Evolutionary conservation across 75 land plant species (phyloP), one percentile per base, ranked within the genome.

Genomic region (Cryptomeria japonica): DNA sequence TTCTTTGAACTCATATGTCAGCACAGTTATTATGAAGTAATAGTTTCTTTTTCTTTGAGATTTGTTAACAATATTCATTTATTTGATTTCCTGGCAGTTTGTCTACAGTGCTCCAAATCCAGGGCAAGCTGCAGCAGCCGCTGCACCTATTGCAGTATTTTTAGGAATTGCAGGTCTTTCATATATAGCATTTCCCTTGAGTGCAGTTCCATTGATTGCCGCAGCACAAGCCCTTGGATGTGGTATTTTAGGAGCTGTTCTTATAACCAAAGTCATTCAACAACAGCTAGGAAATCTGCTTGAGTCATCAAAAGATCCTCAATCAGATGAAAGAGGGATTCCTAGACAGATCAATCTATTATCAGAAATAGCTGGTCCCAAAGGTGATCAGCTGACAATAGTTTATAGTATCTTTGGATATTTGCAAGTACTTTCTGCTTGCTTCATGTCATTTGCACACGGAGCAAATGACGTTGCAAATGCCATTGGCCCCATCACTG

Each of bases 371-470:
- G 96, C 93, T n/a, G 99, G 99, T 7, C 99, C 99, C 0, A 97
- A 85, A 32, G 99, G 99, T 8, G 93, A 96, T 28, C 94, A 98
- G 88, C 86, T 98, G 53, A 92, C 94, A 88, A 94, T 98, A 64
- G 97, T 97, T 5, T 97, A 98, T 88, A 93, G 99, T 11, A 94
- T 98, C 15, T 98, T 98, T 89, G 99, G 99, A n/a, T 97, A 97
- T 89, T 92, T 98, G 90, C 99, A 98, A 87, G 94, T 98, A 5
- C 86, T 98, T 3, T 98, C 99, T 31, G 99, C 99, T 34, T 98
- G 99, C 87, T 98, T 98, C 91, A 98, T 98, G 99, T 98, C 99
- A n/a, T 98, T 98, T 87, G 99, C 99, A 5, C 99, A 98, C 78
- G 99, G 99, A 1, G 99, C 99, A 38, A 98, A 97, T 84, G 99